Base-by-base conservation (phyloP, 2,329 filamentous ascomycete genomes). In the Pyrenochaeta sp. region DNA sequence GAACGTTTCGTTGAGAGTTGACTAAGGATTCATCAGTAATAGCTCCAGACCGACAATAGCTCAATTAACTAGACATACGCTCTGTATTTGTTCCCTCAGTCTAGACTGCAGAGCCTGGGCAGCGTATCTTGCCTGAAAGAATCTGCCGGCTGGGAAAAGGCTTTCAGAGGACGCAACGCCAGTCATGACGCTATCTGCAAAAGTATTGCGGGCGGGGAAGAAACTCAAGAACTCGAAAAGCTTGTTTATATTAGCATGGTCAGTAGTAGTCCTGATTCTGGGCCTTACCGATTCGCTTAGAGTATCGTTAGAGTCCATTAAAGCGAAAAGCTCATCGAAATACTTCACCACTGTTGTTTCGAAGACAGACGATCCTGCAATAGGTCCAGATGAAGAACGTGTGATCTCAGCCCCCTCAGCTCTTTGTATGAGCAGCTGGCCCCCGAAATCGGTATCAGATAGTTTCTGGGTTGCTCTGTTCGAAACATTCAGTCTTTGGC, bases 311-410 rank as follows among this genome's bases (percentile, higher is more conserved):
- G 93, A 84, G 59, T 87, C 86, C 48, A 98, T 81, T 66, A 94
- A 90, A 37, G 86, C 84, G 82, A 95, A 97, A 20, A 99, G 78
- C 56, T 94, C 87, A 48, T 91, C 84, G 67, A 97, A 96, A 73
- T 96, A 90, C 51, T 87, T 83, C 62, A 95, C 79, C 18, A 98
- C 87, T 64, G 94, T 90, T 11, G 85, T 82, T 69, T 98, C 92
- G 2, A 98, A 81, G 1, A 83, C 80, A 68, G 57, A 79, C 63
- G 21, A 81, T 69, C 51, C 58, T 21, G 56, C 49, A 29, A 48
- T 55, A n/a, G 48, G 45, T n/a, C 61, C 56, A 7, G 56, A 45
- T 4, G 66, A 39, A 1, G 63, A 62, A 18, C 61, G 64, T n/a
- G 57, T 61, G 2, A 61, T 54, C 37, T 73, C 69, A 7, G 63